Conservation (phyloP, 768 basidiomycete species). For the Trametes cingulata region DNA sequence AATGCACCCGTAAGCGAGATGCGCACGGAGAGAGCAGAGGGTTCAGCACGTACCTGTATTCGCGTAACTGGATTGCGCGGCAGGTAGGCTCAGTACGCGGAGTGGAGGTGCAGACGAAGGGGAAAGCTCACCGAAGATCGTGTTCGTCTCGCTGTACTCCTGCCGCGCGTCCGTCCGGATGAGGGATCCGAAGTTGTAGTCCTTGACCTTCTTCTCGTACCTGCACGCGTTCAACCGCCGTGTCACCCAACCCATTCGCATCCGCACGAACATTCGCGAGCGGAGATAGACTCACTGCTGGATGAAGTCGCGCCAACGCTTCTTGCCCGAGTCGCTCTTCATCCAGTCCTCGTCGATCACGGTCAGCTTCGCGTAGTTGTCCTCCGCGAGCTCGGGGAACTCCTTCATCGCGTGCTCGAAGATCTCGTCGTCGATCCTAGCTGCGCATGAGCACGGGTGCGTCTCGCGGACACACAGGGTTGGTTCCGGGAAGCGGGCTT, state of each 20-base stretch:
- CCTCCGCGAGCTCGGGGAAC: conserved; percentile 74
- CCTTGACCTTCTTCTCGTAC: conserved; percentile 88
- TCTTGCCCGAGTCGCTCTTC: conserved; percentile 87
- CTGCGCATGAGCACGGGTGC: neutral
- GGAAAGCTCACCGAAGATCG: conserved; percentile 77
- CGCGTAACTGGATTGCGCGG: conserved; percentile 52
- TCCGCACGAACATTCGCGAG: no score
- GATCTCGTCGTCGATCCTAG: conserved; percentile 82
- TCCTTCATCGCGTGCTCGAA: conserved; percentile 68
- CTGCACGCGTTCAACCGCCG: conserved; percentile 37
- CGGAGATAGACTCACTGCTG: conserved; percentile 47
- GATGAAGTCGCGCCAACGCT: conserved; percentile 89
- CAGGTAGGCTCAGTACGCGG: neutral
- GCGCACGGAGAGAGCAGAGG: no score
- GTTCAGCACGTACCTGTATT: conserved; percentile 54
- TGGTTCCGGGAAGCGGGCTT: conserved; percentile 24
- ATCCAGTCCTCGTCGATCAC: conserved; percentile 88
- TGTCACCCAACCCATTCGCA: no score
- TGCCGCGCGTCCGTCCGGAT: conserved; percentile 76
- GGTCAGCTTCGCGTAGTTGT: conserved; percentile 42
- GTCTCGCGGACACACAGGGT: neutral
- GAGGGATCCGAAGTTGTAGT: conserved; percentile 96
- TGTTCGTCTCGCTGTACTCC: conserved; percentile 90
- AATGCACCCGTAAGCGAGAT: no score
- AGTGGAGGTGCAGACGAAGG: neutral